Evolutionary conservation across 805 yeast genomes (phyloP).

Genomic region (Yamadazyma scolyti): DNA sequence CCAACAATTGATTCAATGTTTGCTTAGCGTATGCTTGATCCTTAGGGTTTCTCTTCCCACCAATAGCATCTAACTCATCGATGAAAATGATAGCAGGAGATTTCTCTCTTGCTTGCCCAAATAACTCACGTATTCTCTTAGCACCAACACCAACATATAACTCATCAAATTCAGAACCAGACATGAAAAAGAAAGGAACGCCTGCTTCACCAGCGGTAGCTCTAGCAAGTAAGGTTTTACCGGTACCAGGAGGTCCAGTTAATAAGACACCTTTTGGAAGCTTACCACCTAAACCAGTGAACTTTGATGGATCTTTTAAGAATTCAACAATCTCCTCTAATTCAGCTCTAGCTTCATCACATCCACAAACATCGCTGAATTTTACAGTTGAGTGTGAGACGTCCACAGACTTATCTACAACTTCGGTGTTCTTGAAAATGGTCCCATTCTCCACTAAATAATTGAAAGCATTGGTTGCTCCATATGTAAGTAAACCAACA

Average conservation of each 20-base stretch:
- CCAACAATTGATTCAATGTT: constrained; percentile 91
- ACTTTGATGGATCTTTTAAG: constrained; percentile 91
- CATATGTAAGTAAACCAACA: constrained; percentile 74
- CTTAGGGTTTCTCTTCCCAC: constrained; percentile 94
- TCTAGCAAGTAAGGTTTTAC: constrained; percentile 92
- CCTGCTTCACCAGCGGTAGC: constrained; percentile 99
- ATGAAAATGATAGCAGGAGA: constrained; percentile 97
- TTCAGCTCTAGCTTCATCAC: constrained; percentile 97
- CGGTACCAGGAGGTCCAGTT: constrained; percentile 99
- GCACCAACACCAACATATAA: constrained; percentile 99
- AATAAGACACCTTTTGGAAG: constrained; percentile 94
- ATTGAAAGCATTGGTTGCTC: constrained; percentile 72
- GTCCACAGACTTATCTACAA: constrained; percentile 75
- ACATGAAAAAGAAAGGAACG: constrained; percentile 97
- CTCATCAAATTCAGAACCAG: constrained; percentile 98
- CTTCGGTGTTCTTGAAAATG: constrained; percentile 69
- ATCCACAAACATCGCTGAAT: constrained; percentile 93
- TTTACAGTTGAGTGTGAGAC: constrained; percentile 81
- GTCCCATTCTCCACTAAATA: constrained; percentile 81
- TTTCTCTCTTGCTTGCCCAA: constrained; percentile 86
- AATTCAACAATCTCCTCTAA: constrained; percentile 98
- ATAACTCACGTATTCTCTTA: constrained; percentile 91
- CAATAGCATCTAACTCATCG: constrained; percentile 98
- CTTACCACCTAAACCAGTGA: constrained; percentile 96
- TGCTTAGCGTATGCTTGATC: constrained; percentile 99